Evolutionary conservation across 2,329 filamentous ascomycete species (phyloP), one percentile per base, ranked within the genome.

Genomic region (Cercospora sp.): DNA sequence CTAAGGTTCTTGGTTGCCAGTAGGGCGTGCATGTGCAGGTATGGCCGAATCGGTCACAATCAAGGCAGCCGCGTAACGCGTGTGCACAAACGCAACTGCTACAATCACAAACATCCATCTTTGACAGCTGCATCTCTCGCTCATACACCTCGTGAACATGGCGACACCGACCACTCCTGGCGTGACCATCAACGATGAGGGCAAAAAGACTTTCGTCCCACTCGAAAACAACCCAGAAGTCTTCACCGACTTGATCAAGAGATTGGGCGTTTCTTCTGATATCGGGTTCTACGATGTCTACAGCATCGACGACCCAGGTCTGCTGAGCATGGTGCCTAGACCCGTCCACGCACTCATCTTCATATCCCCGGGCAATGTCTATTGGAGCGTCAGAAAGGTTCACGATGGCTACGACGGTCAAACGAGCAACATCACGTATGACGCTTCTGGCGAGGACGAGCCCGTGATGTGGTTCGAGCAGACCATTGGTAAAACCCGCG

Each of bases 381-480:
- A 80, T 70, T 69, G 79, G 67, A 73, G 76, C 59, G 76, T 79
- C 13, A 83, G 84, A 51, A 77, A 75, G n/a, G 70, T 74, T 12
- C 80, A 85, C 71, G 79, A 82, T 68, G 77, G 77, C 3, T 64
- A 64, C 18, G 75, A 77, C 30, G 80, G 79, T 57, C 65, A 73
- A 2, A 75, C 79, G 8, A 70, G 74, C 53, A 68, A 5, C 36
- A 5, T 77, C 67, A 74, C 69, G 10, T 87, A 88, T 71, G 71
- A 79, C 3, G 81, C 81, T 30, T 81, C 73, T 20, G 86, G 86
- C 23, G 75, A 79, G 0, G 70, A 79, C 1, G 85, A 88, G 67
- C 84, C 85, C 0, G 81, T 87, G 4, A 77, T 87, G 23, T 89
- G 86, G 86, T 87, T 86, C 75, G 83, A 81, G 68, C 87, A 89